Conservation (phyloP, 768 basidiomycete species). For the Galerina marginata region DNA sequence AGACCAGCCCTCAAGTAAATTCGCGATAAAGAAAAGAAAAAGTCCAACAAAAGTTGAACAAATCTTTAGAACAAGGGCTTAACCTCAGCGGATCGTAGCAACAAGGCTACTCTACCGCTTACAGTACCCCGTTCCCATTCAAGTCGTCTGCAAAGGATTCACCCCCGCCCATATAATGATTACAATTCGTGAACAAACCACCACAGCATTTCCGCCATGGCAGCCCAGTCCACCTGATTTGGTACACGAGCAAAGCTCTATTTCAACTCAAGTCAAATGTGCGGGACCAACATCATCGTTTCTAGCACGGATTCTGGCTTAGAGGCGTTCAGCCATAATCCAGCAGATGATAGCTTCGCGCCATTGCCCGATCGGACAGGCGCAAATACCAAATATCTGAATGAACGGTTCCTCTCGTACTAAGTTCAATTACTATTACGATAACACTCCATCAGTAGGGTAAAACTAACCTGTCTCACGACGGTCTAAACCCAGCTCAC, state of each 20-base stretch:
- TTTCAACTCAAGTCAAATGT: conserved; percentile 66
- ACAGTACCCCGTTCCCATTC: conserved; percentile 77
- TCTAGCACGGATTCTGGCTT: conserved; percentile 83
- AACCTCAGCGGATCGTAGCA: conserved; percentile 80
- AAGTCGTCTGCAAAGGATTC: conserved; percentile 84
- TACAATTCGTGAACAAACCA: conserved; percentile 60
- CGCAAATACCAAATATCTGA: conserved; percentile 84
- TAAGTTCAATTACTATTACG: conserved; percentile 81
- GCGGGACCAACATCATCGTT: conserved; percentile 73
- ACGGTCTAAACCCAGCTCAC: conserved; percentile 85
- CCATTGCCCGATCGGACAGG: conserved; percentile 81
- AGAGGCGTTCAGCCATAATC: conserved; percentile 88
- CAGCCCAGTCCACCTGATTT: conserved; percentile 59
- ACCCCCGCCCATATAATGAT: conserved; percentile 71
- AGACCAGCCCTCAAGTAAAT: conserved; percentile 48
- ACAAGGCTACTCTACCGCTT: conserved; percentile 82
- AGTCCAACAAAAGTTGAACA: conserved; percentile 58
- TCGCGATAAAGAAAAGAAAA: conserved; percentile 39
- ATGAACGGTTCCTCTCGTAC: conserved; percentile 85
- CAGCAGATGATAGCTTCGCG: conserved; percentile 82
- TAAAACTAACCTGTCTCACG: conserved; percentile 89
- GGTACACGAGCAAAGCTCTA: conserved; percentile 76
- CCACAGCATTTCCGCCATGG: conserved; percentile 58
- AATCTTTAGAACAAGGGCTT: conserved; percentile 75
- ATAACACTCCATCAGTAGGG: conserved; percentile 80